Conservation (phyloP, 1,139 yeast genomes). For the Candida albicans region DNA sequence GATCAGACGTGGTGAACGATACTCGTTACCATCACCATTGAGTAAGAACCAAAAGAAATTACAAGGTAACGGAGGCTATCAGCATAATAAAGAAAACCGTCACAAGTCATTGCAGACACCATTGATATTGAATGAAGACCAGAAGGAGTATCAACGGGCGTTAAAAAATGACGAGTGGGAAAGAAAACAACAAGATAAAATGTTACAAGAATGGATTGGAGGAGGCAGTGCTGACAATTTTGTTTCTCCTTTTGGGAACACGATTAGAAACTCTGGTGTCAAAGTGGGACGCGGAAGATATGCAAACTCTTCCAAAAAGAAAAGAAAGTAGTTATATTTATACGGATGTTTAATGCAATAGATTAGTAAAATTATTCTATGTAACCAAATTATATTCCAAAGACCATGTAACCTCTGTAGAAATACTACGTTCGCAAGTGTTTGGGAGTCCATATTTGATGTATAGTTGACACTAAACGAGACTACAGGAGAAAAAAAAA, state of each 20-base stretch:
- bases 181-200: slow-evolving; percentile 80
- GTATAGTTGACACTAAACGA: no score
- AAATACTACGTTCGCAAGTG: no score
- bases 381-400: no score
- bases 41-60: slow-evolving; percentile 62
- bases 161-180: slow-evolving; percentile 87
- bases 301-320: slow-evolving; percentile 62
- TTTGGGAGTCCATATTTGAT: no score
- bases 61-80: slow-evolving; percentile 72
- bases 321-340: slow-evolving; percentile 27
- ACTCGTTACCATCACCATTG: slow-evolving; percentile 69
- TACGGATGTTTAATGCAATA: background rate
- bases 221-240: slow-evolving; percentile 92
- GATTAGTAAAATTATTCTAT: no score
- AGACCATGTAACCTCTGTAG: no score
- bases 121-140: slow-evolving; percentile 83
- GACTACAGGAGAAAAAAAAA: background rate
- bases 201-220: slow-evolving; percentile 85
- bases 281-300: slow-evolving; percentile 80
- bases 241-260: slow-evolving; percentile 82
- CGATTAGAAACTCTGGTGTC: slow-evolving; percentile 65
- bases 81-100: slow-evolving; percentile 62
- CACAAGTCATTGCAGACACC: slow-evolving; percentile 53
- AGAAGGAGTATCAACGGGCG: slow-evolving; percentile 87
- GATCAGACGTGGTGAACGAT: slow-evolving; percentile 86